Evolutionary conservation across 495 filamentous ascomycete species (phyloP).

Genomic region (Rostrohypoxylon terebratum): DNA sequence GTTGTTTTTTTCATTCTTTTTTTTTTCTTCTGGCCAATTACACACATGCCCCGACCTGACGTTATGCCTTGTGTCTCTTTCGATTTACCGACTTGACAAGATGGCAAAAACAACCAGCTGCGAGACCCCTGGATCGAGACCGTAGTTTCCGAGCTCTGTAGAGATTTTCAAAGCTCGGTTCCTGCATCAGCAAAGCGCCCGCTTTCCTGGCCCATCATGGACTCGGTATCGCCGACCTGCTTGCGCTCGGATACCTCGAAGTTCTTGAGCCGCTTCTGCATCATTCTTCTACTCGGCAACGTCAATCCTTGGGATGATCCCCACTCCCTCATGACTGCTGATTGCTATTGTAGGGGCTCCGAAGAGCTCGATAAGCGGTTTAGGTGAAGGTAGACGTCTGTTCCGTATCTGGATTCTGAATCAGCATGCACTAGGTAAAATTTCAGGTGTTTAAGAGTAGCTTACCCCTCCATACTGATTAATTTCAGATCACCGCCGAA

Average conservation of each 20-base stretch:
- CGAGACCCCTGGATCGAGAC: not conserved
- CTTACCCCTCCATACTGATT: conserved; percentile 99
- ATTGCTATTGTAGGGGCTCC: conserved; percentile 97
- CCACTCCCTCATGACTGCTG: conserved; percentile 91
- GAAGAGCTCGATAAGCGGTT: conserved; percentile 95
- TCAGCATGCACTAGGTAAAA: conserved; percentile 10
- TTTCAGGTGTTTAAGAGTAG: conserved; percentile 22
- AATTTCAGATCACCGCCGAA: conserved; percentile 97
- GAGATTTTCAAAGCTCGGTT: conserved; percentile 36
- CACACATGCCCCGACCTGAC: conserved; percentile 3
- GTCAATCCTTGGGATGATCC: conserved; percentile 87
- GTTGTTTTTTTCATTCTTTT: not conserved
- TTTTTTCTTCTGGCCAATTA: conserved; percentile 16
- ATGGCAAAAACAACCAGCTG: not conserved
- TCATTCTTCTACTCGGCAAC: conserved; percentile 69
- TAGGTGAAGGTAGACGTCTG: conserved; percentile 97
- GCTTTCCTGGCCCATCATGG: conserved; percentile 65
- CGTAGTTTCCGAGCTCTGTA: not conserved
- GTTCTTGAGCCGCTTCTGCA: conserved; percentile 67
- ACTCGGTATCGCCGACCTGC: conserved; percentile 87
- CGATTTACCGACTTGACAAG: not conserved
- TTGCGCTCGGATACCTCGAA: conserved; percentile 82
- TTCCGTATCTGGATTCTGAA: conserved; percentile 80
- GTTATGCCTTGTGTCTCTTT: not conserved
- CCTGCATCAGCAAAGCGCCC: conserved; percentile 31